Percentiles rank a stretch among this genome's conserved stretches.
Conservation (phyloP, 495 filamentous ascomycete genomes). For the Aspergillus steynii region DNA sequence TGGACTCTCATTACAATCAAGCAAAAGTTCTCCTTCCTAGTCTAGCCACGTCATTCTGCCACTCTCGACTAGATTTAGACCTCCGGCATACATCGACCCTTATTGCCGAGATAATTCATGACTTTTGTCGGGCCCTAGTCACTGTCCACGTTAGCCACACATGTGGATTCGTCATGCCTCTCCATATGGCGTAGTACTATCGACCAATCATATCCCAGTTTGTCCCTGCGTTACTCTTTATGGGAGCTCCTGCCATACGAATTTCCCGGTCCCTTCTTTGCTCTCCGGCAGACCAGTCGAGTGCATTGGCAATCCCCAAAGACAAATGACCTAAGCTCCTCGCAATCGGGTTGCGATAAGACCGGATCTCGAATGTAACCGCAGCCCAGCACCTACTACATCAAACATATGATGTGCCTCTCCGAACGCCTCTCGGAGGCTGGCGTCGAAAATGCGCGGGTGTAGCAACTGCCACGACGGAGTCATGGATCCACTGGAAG, state of each 20-base stretch:
- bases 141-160: background rate
- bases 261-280: background rate
- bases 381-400: background rate
- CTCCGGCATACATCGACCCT: background rate
- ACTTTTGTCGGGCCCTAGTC: no score
- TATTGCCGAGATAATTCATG: conserved; percentile 1
- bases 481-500: conserved; percentile 25
- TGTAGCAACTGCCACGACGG: conserved; percentile 32
- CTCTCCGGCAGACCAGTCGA: no score
- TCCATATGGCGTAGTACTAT: background rate
- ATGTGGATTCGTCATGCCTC: background rate
- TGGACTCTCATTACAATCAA: background rate
- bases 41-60: background rate
- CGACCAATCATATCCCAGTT: background rate
- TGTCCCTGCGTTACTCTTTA: background rate
- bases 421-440: conserved; percentile 28
- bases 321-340: no score
- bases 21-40: background rate
- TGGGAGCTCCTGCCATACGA: background rate
- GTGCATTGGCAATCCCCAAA: no score
- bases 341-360: no score
- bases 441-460: conserved; percentile 22
- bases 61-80: background rate
- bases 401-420: conserved; percentile 28
- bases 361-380: conserved; percentile 9